These are phyloP conservation scores for Ceratorhiza oryzae-sativae DNA, from an alignment of 1,284 basidiomycete species.

Conservation along the genomic window DNA sequence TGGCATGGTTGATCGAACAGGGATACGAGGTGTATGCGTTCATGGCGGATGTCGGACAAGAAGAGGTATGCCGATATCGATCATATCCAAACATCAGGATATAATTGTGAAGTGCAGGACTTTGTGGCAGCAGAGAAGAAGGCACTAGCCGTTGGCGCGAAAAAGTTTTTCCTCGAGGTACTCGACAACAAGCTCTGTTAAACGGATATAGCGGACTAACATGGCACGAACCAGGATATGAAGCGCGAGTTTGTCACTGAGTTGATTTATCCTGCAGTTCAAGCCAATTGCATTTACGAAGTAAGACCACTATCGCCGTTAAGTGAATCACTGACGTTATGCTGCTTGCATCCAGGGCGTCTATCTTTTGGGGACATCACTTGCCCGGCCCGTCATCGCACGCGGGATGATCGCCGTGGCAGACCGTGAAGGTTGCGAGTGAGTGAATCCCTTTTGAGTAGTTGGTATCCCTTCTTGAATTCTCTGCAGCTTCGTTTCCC, in stretches of 20 bases:
- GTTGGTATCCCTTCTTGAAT: conserved; percentile 27
- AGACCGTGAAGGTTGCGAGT: conserved; percentile 92
- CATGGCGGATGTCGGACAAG: conserved; percentile 99
- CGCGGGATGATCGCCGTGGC: conserved; percentile 98
- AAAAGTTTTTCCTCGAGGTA: conserved; percentile 93
- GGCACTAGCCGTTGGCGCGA: conserved; percentile 90
- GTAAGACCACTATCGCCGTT: conserved; percentile 50
- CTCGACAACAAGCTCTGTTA: conserved; percentile 38
- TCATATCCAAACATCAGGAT: neutral
- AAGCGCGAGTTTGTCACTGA: conserved; percentile 96
- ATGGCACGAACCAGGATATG: conserved; percentile 70
- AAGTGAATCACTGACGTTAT: neutral
- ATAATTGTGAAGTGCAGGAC: conserved; percentile 70
- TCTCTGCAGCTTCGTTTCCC: conserved; percentile 81
- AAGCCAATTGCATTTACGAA: conserved; percentile 99
- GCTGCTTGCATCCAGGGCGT: conserved; percentile 69
- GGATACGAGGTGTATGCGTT: conserved; percentile 98
- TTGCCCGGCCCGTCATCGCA: conserved; percentile 97
- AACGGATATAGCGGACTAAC: neutral
- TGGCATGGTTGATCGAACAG: conserved; percentile 96
- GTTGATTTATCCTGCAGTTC: conserved; percentile 96
- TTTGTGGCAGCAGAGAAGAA: conserved; percentile 93
- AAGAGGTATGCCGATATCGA: conserved; percentile 78
- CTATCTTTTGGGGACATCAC: conserved; percentile 97
- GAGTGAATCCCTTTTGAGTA: conserved; percentile 45